phyloP scores from a whole-genome alignment of 2,329 filamentous ascomycete species.

The Dactylellina sp. region DNA sequence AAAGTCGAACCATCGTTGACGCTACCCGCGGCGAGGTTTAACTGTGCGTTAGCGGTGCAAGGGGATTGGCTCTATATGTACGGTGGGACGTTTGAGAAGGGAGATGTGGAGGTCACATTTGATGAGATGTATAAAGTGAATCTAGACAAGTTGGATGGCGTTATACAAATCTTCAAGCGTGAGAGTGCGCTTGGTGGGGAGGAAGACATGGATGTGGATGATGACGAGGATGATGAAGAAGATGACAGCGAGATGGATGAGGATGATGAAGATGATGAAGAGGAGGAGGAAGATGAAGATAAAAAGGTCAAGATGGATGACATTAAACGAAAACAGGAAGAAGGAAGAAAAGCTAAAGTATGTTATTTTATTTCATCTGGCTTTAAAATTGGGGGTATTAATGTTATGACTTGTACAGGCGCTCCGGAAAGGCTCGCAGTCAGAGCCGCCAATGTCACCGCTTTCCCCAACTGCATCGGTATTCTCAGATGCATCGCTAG shows the following conservation, averaged over 20 bases:
- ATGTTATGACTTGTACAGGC: conserved; percentile 13
- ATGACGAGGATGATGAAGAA: conserved; percentile 71
- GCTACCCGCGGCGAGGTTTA: conserved; percentile 90
- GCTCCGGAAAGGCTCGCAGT: conserved; percentile 23
- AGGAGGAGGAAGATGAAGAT: conserved; percentile 59
- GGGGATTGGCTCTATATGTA: conserved; percentile 94
- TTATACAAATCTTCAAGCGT: conserved; percentile 90
- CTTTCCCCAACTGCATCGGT: conserved; percentile 55
- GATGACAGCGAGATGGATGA: conserved; percentile 70
- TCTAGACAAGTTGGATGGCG: conserved; percentile 92
- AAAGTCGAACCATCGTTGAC: conserved; percentile 73
- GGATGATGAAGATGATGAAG: conserved; percentile 66
- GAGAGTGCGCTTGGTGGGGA: conserved; percentile 78
- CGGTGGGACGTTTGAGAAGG: conserved; percentile 94
- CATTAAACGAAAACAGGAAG: conserved; percentile 67
- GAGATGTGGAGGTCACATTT: conserved; percentile 93
- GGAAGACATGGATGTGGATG: conserved; percentile 70
- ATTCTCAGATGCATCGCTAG: conserved; percentile 28
- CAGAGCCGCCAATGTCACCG: conserved; percentile 37
- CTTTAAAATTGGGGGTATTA: neutral
- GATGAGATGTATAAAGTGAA: conserved; percentile 94
- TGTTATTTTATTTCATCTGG: neutral
- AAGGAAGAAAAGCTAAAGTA: conserved; percentile 59
- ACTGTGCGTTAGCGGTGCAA: conserved; percentile 88
- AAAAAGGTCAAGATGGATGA: conserved; percentile 63